These are phyloP conservation scores for Setaria italica DNA, from an alignment of 202 grass and related monocot species.

Conservation along the genomic window DNA sequence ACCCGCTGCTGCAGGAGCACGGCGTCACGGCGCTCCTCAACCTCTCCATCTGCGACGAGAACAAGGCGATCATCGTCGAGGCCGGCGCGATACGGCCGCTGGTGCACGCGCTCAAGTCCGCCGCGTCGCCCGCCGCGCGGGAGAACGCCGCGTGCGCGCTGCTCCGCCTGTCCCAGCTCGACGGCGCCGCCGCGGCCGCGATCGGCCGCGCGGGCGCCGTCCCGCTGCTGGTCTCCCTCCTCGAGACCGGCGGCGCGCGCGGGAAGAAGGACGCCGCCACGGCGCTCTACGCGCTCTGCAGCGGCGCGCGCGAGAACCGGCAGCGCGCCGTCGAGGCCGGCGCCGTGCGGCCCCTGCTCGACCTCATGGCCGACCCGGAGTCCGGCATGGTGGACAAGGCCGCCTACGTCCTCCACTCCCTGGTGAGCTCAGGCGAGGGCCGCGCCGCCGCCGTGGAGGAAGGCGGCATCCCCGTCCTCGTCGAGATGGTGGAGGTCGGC, in stretches of 20 bases:
- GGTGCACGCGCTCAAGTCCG: conserved; percentile 69
- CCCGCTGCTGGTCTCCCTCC: conserved; percentile 73
- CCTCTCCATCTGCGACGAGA: conserved; percentile 91
- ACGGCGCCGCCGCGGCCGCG: conserved; percentile 55
- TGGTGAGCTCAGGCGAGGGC: conserved; percentile 59
- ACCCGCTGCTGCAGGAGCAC: conserved; percentile 86
- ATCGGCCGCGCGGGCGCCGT: conserved; percentile 81
- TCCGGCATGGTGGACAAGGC: conserved; percentile 96
- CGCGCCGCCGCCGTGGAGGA: conserved; percentile 69
- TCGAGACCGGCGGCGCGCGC: conserved; percentile 74
- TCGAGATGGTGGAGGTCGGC: conserved; percentile 92
- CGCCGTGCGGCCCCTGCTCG: conserved; percentile 67
- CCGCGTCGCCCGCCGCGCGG: conserved; percentile 67
- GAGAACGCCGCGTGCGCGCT: conserved; percentile 95
- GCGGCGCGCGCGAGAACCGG: conserved; percentile 69
- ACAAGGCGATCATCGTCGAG: conserved; percentile 68
- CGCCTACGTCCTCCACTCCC: conserved; percentile 77
- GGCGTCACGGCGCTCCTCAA: conserved; percentile 92
- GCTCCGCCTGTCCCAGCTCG: conserved; percentile 70
- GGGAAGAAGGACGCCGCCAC: conserved; percentile 96
- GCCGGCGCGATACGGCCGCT: conserved; percentile 77
- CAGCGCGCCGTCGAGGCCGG: conserved; percentile 69
- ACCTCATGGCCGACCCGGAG: conserved; percentile 90
- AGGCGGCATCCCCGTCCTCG: conserved; percentile 75
- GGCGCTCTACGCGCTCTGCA: conserved; percentile 75